A percentile compares a stretch with the other conserved stretches of the same genome.
Evolutionary conservation across 805 yeast genomes (phyloP).

Genomic region (Dipodascus albidus): DNA sequence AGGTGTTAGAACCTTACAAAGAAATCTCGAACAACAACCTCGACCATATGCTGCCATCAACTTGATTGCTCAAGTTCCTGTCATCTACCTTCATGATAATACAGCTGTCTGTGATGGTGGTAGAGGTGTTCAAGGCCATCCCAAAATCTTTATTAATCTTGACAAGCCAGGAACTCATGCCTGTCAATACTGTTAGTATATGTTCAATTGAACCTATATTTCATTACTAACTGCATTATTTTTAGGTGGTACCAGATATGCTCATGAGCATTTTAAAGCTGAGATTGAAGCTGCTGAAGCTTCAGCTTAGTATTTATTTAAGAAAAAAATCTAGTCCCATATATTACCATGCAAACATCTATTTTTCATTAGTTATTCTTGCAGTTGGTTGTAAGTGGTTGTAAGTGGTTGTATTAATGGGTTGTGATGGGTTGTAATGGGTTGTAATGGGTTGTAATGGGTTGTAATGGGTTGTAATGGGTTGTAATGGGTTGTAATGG

Average conservation of each 20-base stretch:
- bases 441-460: too few relatives aligned
- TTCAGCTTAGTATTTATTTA: background rate
- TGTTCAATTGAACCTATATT: background rate
- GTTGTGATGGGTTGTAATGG: too few relatives aligned
- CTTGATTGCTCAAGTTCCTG: constrained; percentile 62
- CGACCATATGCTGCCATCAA: constrained; percentile 78
- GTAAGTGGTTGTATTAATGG: too few relatives aligned
- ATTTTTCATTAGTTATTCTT: background rate
- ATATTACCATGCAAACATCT: background rate
- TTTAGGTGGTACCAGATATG: constrained; percentile 39
- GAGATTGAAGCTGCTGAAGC: background rate
- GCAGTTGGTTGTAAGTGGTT: background rate
- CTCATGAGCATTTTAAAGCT: constrained; percentile 13
- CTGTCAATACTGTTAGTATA: constrained; percentile 66
- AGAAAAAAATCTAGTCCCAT: background rate
- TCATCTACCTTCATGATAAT: constrained; percentile 47
- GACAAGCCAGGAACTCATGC: constrained; percentile 62
- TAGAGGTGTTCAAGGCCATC: constrained; percentile 62
- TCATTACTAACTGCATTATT: background rate
- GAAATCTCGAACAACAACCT: constrained; percentile 59
- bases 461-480: too few relatives aligned
- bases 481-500: too few relatives aligned
- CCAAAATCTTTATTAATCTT: constrained; percentile 68
- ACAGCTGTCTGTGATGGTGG: constrained; percentile 76
- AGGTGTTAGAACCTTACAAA: constrained; percentile 61